Base-by-base conservation (phyloP, 2,329 filamentous ascomycete genomes). In the Aspergillus spinulosporus region DNA sequence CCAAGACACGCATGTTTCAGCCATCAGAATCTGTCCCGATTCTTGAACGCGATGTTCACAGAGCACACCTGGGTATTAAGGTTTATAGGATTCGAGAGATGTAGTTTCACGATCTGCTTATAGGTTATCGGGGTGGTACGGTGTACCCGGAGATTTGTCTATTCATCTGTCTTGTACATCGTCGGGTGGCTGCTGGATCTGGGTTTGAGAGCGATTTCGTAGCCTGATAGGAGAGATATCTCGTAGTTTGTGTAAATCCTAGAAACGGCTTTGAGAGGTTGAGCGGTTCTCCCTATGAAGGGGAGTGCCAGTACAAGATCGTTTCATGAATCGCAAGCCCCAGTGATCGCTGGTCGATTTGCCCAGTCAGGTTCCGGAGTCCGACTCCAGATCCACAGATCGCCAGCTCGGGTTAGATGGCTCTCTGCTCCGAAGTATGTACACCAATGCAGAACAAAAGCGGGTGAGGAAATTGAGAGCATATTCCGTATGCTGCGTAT, bases 311-410 rank as follows among this genome's bases (percentile, higher is more conserved):
- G 12, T n/a, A 11, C 26, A n/a, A 5, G 21, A 45, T n/a, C 43
- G 43, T 45, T 45, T 45, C 43, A 45, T 45, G 43, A 45, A 45
- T 29, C 26, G 43, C 11, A 11, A 29, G 42, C 43, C 43, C 43
- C 43, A 45, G 7, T 49, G 47, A 49, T 49, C 47, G 47, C 47
- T 49, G 47, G 34, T 12, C 14, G 21, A 44, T 34, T 52, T 52
- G 29, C 49, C 40, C 29, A 26, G n/a, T 15, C 31, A 44, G 49
- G 49, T 31, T 36, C 14, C 29, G 39, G 21, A 42, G 32, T 14
- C 49, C 40, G 40, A 36, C 40, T 36, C 21, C 36, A 36, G 49
- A 36, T 52, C 49, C 39, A 44, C 49, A 32, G 49, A 52, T 52
- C 49, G 49, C 49, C 49, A 37, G 14, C 32, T 34, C 12, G 40